Evolutionary conservation across 2,329 filamentous ascomycete species (phyloP), one percentile per base, ranked within the genome.

Genomic region (Alternaria novae-zelandiae): DNA sequence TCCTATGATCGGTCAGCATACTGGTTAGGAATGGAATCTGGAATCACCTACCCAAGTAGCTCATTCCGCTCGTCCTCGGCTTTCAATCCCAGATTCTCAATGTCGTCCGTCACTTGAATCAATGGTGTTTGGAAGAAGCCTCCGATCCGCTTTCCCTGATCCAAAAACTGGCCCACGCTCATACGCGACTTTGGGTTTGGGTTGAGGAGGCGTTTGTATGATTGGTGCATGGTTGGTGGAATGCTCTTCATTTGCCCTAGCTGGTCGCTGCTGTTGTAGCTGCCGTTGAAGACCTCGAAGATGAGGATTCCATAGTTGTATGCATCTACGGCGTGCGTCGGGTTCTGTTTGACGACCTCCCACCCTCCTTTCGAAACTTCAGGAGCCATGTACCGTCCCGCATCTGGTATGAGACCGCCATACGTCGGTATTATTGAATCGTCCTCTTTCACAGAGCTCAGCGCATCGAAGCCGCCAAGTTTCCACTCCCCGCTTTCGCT

Each of bases 401-500:
- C 90, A 74, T 97, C 94, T 5, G 95, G 95, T 6, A 97, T 87
- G 15, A 97, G 83, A 72, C 92, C 94, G 64, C 94, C 95, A 76
- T 94, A 96, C 54, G 88, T 96, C 77, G 96, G 97, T 75, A 99
- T 94, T 51, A 97, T 86, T 10, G 94, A 93, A 72, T 98, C 93
- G 65, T 98, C 94, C 61, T 98, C 96, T 74, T 97, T 98, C 82
- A 98, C 90, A 41, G 91, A 97, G 81, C 94, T 98, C 63, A 98
- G 81, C 6, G 97, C 87, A 70, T 99, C 96, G 71, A 99, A 97
- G 1, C 96, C 96, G 20, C 91, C 94, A 2, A 99, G 83, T 76
- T 96, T 98, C 96, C 96, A 99, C 82, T 99, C 96, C 61, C 96
- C 96, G 75, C 96, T 97, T 77, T 98, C 95, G 64, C 93, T 94